These are phyloP conservation scores for Lichtheimia hyalospora DNA, from an alignment of 371 early-diverging fungal species.

Conservation along the genomic window DNA sequence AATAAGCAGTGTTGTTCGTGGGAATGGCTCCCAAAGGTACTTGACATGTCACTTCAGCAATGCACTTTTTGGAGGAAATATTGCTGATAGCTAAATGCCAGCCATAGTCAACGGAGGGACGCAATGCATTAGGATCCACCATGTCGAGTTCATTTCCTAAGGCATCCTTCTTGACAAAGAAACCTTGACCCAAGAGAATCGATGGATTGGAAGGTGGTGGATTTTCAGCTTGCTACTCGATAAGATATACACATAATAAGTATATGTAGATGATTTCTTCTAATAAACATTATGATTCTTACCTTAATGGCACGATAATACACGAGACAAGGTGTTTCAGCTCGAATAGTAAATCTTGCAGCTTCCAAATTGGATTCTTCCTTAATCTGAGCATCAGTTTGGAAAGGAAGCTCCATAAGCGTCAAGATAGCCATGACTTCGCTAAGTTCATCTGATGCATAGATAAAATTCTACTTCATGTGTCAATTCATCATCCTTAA, in stretches of 20 bases:
- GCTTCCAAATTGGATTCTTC: constrained; percentile 18
- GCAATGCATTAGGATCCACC: constrained; percentile 22
- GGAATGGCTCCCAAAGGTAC: constrained; percentile 48
- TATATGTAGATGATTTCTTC: neutral
- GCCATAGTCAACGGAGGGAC: constrained; percentile 29
- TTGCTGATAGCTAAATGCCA: constrained; percentile 43
- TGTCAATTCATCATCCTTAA: too few species aligned
- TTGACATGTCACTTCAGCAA: constrained; percentile 37
- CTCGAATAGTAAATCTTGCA: constrained; percentile 20
- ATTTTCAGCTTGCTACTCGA: constrained; percentile 1
- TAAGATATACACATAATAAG: neutral
- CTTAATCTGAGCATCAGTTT: constrained; percentile 21
- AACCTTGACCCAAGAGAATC: constrained; percentile 33
- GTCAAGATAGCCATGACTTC: constrained; percentile 44
- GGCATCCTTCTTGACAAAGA: constrained; percentile 19
- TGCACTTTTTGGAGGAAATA: constrained; percentile 22
- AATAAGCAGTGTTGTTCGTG: constrained; percentile 24
- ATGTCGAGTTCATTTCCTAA: constrained; percentile 24
- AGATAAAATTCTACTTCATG: constrained; percentile 41
- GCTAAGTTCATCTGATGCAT: constrained; percentile 30
- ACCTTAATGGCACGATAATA: constrained; percentile 41
- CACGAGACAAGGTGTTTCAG: constrained; percentile 40
- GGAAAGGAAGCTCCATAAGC: constrained; percentile 45
- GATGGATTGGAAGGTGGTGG: constrained; percentile 11
- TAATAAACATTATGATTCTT: neutral